phyloP scores from a whole-genome alignment of 257 asterid genomes.

The Solanum raphanifolium region DNA sequence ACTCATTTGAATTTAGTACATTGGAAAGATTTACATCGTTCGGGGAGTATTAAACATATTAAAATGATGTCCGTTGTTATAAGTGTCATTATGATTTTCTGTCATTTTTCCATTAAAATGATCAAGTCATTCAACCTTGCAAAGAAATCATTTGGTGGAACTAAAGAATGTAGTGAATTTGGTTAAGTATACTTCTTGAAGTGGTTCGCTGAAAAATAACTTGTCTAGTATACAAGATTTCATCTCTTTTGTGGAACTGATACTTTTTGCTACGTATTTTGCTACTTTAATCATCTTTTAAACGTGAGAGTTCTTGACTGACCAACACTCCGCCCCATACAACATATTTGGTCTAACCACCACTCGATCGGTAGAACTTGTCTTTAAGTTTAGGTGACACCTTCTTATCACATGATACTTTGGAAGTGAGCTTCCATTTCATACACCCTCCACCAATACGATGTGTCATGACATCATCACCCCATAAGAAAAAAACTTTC shows the following conservation, averaged over 20 bases:
- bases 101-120: neutral
- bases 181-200: neutral
- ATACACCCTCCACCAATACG: too few relatives aligned
- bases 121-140: neutral
- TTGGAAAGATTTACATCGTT: too few relatives aligned
- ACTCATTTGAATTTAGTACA: neutral
- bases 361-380: neutral
- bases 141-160: neutral
- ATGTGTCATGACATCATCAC: neutral
- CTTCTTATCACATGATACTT: neutral
- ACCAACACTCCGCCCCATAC: neutral
- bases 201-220: neutral
- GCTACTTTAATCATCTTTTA: neutral
- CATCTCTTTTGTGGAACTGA: neutral
- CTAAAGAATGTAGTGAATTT: neutral
- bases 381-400: neutral
- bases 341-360: too few relatives aligned
- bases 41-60: neutral
- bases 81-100: neutral
- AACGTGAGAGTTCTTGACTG: too few relatives aligned
- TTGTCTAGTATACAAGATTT: neutral
- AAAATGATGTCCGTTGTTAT: neutral
- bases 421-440: too few relatives aligned
- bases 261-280: too few relatives aligned
- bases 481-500: too few relatives aligned